Evolutionary conservation across 176 grass and related monocot genomes (phyloP), one percentile per base, ranked within the genome.

Genomic region (Coix lacrymajobi): DNA sequence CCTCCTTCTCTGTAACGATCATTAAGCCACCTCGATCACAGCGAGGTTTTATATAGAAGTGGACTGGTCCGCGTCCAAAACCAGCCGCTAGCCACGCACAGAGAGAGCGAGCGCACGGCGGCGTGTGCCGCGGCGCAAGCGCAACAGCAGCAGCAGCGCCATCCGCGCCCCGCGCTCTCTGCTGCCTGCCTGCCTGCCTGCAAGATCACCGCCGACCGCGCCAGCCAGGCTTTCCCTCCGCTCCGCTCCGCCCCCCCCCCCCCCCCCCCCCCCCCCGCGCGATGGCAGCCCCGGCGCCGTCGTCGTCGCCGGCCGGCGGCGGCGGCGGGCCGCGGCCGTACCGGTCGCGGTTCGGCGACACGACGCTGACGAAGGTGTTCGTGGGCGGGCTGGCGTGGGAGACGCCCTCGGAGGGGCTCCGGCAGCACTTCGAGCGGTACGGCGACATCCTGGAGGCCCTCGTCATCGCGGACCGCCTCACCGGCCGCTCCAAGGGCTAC

Each of bases 381-480:
- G 96, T 99, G 34, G 96, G 96, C 54, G 96, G 96, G 13, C 89
- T 99, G 77, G 93, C 96, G 34, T 99, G 96, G 96, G 93, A 99
- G 87, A 96, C 83, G 41, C 87, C 89, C 37, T 93, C 89, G 41
- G 93, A 95, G 85, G 93, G 89, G 17, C 91, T 96, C 14, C 93
- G 88, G 34, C 87, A 84, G 39, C 88, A 99, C 89, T 99, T 99
- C 85, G 93, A 85, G 76, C 96, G 86, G 74, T 99, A 89, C 86
- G 96, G 96, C 77, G 91, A 99, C 64, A 99, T 99, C 86, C 87
- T 99, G 29, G 96, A 99, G 93, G 93, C 96, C 68, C 93, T 99
- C 66, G 86, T 99, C 85, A 99, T 99, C 77, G 46, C 93, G 16
- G 96, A 99, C 84, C 88, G 87, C 67, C 38, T 79, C 87, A 96